phyloP scores from a whole-genome alignment of 83 land plant genomes.

The Larix sibirica region DNA sequence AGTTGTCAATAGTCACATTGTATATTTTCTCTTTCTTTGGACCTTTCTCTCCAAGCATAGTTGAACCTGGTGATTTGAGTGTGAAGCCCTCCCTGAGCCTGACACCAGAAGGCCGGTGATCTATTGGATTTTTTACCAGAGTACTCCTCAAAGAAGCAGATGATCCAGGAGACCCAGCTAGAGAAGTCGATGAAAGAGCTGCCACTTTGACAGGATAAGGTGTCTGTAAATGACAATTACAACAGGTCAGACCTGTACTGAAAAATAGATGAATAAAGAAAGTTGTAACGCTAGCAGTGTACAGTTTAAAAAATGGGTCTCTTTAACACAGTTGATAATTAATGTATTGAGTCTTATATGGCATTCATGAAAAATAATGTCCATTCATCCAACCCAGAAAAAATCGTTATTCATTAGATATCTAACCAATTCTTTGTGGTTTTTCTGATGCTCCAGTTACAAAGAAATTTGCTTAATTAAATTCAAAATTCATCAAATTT shows the following conservation, averaged over 20 bases:
- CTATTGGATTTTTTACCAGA: slow-evolving; percentile 14
- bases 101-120: slow-evolving; percentile 3
- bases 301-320: background rate
- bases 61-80: slow-evolving; percentile 14
- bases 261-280: slow-evolving; percentile 1
- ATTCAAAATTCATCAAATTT: background rate
- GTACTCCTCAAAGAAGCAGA: slow-evolving; percentile 11
- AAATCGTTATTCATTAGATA: background rate
- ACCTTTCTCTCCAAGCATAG: slow-evolving; percentile 7
- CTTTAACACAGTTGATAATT: background rate
- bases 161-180: slow-evolving; percentile 5
- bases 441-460: background rate
- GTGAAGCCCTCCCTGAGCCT: slow-evolving; percentile 8
- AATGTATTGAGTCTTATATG: no score
- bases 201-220: slow-evolving; percentile 15
- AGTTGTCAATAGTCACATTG: slow-evolving; percentile 6
- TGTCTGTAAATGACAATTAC: slow-evolving; percentile 8
- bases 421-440: background rate
- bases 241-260: background rate
- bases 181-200: slow-evolving; percentile 13
- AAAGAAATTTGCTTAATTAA: background rate
- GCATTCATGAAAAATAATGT: background rate
- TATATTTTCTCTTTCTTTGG: slow-evolving; percentile 7
- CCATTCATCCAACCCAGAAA: background rate
- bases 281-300: background rate